phyloP scores from a whole-genome alignment of 2,329 filamentous ascomycete species.

The Niveomyces coronatus region DNA sequence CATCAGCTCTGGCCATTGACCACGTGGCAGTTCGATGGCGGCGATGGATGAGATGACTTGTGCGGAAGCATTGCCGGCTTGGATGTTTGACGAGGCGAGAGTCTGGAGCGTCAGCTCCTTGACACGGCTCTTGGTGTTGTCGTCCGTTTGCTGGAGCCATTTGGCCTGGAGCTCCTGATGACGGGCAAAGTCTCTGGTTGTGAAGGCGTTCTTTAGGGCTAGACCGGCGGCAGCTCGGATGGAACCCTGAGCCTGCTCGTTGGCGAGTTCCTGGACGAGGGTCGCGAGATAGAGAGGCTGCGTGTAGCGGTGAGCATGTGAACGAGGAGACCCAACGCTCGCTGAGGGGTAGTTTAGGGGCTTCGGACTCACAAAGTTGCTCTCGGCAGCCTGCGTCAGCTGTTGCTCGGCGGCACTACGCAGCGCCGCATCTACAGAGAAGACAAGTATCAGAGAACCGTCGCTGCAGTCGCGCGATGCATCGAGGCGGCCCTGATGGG shows the following conservation, averaged over 20 bases:
- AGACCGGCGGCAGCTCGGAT: conserved; percentile 93
- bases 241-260: conserved; percentile 70
- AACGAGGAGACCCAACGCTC: conserved; percentile 1
- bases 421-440: conserved; percentile 64
- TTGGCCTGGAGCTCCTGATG: conserved; percentile 85
- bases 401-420: conserved; percentile 91
- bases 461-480: not conserved
- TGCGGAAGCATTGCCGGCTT: conserved; percentile 80
- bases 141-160: conserved; percentile 79
- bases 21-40: conserved; percentile 82
- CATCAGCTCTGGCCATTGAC: conserved; percentile 93
- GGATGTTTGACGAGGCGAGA: conserved; percentile 64
- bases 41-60: conserved; percentile 95
- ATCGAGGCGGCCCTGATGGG: conserved; percentile 2
- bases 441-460: conserved; percentile 21
- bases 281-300: conserved; percentile 89
- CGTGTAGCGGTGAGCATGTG: conserved; percentile 18
- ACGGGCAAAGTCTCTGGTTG: conserved; percentile 77
- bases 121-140: conserved; percentile 73
- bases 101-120: conserved; percentile 88
- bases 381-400: conserved; percentile 82
- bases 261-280: conserved; percentile 87
- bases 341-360: conserved; percentile 14
- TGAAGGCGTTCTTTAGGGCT: conserved; percentile 96
- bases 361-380: conserved; percentile 71